phyloP scores from a whole-genome alignment of 257 asterid genomes.

The Solanum okadae region DNA sequence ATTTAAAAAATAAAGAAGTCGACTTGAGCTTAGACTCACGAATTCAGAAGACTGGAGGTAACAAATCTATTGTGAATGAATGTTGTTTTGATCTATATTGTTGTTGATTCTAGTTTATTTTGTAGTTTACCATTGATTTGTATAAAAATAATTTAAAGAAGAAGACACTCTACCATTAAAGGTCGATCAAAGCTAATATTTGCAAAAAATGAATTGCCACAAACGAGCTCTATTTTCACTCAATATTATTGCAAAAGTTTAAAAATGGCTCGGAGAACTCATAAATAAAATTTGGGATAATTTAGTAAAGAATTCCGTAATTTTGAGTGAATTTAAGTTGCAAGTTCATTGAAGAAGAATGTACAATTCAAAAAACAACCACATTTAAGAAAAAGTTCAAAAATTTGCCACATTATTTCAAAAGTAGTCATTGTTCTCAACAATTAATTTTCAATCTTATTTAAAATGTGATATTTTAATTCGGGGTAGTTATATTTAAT shows the following conservation, averaged over 20 bases:
- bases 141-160: background rate
- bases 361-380: background rate
- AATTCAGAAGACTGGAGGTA: background rate
- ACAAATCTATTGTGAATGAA: background rate
- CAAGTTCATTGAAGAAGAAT: background rate
- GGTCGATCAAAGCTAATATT: background rate
- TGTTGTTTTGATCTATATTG: background rate
- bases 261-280: background rate
- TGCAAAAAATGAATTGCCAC: background rate
- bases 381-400: background rate
- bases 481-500: background rate
- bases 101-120: background rate
- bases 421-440: background rate
- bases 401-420: background rate
- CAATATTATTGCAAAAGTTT: background rate
- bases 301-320: background rate
- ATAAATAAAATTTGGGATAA: background rate
- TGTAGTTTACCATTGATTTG: background rate
- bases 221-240: background rate
- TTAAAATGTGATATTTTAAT: too few species aligned
- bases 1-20: background rate
- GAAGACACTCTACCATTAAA: background rate
- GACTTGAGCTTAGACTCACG: background rate
- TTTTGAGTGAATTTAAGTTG: background rate
- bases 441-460: background rate